phyloP scores from a whole-genome alignment of 1,284 basidiomycete genomes.

The Tetrapyrgos nigripes region DNA sequence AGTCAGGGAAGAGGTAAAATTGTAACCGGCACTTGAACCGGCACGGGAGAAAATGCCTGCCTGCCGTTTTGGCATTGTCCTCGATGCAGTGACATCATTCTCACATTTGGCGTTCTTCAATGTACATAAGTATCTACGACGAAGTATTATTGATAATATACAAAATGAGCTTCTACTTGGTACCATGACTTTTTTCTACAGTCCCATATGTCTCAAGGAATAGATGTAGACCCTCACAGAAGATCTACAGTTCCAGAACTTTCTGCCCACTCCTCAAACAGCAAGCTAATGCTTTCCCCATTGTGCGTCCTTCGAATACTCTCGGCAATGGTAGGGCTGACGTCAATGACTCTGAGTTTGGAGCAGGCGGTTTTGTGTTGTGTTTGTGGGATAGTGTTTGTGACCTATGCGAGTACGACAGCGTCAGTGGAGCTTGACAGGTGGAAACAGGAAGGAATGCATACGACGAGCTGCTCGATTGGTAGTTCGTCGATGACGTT shows the following conservation, averaged over 20 bases:
- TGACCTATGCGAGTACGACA: constrained; percentile 34
- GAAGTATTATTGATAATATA: too few species aligned
- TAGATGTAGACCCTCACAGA: too few species aligned
- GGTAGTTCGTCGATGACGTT: constrained; percentile 79
- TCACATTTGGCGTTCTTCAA: too few species aligned
- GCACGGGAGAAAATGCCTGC: too few species aligned
- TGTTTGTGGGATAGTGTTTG: constrained; percentile 53
- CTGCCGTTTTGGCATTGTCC: too few species aligned
- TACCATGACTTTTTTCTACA: too few species aligned
- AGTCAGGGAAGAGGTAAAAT: too few species aligned
- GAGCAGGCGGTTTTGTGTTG: constrained; percentile 55
- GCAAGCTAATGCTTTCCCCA: constrained; percentile 86
- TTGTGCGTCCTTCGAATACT: constrained; percentile 97
- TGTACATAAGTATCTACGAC: too few species aligned
- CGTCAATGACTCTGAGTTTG: constrained; percentile 82
- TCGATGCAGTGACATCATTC: too few species aligned
- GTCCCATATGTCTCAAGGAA: too few species aligned
- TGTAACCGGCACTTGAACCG: too few species aligned
- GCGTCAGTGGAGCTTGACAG: constrained; percentile 1
- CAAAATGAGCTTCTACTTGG: too few species aligned
- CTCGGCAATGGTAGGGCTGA: constrained; percentile 92
- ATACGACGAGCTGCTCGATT: constrained; percentile 86
- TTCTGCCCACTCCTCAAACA: constrained; percentile 83
- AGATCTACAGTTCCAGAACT: constrained; percentile 43
- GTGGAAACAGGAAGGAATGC: constrained; percentile 34